Evolutionary conservation across 2,329 filamentous ascomycete species (phyloP).

Genomic region (Neonectria faginata): DNA sequence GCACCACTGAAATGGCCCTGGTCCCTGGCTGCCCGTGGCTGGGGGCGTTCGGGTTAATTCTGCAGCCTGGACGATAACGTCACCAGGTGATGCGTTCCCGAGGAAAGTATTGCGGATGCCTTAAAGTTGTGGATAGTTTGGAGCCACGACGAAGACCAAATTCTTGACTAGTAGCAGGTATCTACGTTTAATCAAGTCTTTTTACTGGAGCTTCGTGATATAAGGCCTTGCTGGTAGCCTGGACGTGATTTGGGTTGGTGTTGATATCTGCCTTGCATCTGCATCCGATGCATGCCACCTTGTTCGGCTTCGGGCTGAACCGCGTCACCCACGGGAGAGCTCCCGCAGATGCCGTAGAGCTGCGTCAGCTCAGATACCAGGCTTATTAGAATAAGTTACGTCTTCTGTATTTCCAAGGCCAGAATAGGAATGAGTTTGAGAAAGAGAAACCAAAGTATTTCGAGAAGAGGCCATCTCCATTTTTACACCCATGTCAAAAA

Average conservation of each 20-base stretch:
- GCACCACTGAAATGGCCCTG: background rate
- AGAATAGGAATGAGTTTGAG: background rate
- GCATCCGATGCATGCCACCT: background rate
- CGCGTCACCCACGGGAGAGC: background rate
- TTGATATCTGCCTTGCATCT: background rate
- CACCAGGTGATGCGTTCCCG: conserved; percentile 38
- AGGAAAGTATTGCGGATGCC: conserved; percentile 30
- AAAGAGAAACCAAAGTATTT: background rate
- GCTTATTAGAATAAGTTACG: background rate
- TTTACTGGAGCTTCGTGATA: background rate
- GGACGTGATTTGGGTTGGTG: background rate
- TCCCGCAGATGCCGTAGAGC: background rate
- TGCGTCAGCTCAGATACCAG: background rate
- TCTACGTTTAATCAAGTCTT: background rate
- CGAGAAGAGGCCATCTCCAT: background rate
- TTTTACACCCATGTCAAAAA: background rate
- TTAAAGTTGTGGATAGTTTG: conserved; percentile 6
- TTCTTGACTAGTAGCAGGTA: background rate
- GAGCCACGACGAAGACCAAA: conserved; percentile 8
- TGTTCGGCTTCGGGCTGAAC: background rate
- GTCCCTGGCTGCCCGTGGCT: conserved; percentile 32
- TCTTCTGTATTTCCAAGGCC: background rate
- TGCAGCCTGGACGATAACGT: conserved; percentile 41
- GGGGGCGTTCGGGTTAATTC: conserved; percentile 32
- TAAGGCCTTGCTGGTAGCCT: background rate